Conservation (phyloP, 345 rosid species). For the Conringia planisiliqua region DNA sequence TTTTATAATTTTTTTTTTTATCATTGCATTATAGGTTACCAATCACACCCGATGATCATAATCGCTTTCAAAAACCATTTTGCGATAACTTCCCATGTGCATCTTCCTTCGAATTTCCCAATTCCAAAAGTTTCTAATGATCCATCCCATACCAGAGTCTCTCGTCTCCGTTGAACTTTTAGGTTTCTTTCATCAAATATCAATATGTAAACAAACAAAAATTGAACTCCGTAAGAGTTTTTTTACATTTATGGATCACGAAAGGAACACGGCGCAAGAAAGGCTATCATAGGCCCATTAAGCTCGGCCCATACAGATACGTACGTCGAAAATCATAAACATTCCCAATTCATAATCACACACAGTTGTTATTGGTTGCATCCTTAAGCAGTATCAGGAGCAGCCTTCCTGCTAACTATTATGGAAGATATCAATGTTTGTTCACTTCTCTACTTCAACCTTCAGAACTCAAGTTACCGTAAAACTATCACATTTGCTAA, state of each 20-base stretch:
- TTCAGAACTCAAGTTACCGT: not conserved
- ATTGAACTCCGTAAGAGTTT: too few relatives aligned
- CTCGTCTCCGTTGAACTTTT: not conserved
- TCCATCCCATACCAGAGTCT: too few relatives aligned
- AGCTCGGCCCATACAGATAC: not conserved
- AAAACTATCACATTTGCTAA: slow-evolving; percentile 19
- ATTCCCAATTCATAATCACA: not conserved
- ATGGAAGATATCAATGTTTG: not conserved
- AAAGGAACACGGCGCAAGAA: not conserved
- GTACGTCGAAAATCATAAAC: not conserved
- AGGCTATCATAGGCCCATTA: not conserved
- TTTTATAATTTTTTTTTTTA: too few relatives aligned
- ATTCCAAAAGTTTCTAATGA: too few relatives aligned
- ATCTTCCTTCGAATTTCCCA: too few relatives aligned
- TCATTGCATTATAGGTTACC: too few relatives aligned
- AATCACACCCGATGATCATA: too few relatives aligned
- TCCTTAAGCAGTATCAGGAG: not conserved
- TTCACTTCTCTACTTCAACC: not conserved
- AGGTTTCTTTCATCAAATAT: not conserved
- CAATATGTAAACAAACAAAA: too few relatives aligned
- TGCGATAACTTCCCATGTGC: too few relatives aligned
- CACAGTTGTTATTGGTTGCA: not conserved
- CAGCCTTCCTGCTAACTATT: not conserved
- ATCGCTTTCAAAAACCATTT: too few relatives aligned
- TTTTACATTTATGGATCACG: not conserved